A percentile compares a stretch with the other conserved stretches of the same genome.
Conservation (phyloP, 2,329 filamentous ascomycete genomes). For the Emergomyces orientalis region DNA sequence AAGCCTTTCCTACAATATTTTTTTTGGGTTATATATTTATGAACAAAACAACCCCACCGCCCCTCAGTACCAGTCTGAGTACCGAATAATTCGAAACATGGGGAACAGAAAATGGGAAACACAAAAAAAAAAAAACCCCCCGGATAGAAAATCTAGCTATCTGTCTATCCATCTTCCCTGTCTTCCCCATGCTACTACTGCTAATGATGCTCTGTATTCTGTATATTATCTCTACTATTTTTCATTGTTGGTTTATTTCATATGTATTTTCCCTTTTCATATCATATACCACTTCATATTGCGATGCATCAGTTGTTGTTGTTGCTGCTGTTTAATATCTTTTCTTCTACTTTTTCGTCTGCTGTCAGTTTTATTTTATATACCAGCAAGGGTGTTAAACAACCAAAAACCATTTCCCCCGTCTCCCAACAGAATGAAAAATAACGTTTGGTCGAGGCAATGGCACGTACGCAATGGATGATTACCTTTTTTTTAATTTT, state of each 20-base stretch:
- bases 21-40: too few species aligned
- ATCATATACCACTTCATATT: slow-evolving; percentile 3
- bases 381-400: not conserved
- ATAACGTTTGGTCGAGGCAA: not conserved
- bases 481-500: too few species aligned
- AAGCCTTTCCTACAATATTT: too few species aligned
- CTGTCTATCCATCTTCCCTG: too few species aligned
- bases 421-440: not conserved
- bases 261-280: not conserved
- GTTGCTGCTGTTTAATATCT: not conserved
- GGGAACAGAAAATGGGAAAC: not conserved
- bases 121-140: too few species aligned
- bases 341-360: too few species aligned
- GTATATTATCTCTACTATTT: not conserved
- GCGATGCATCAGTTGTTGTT: not conserved
- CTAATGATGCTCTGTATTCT: not conserved
- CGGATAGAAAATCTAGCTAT: not conserved
- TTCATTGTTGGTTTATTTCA: not conserved
- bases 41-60: too few species aligned
- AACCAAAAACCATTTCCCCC: not conserved
- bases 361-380: too few species aligned
- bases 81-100: not conserved
- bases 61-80: too few species aligned
- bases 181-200: too few species aligned
- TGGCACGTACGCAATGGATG: too few species aligned